Evolutionary conservation across 2,329 filamentous ascomycete species (phyloP), one percentile per base, ranked within the genome.

Genomic region (Ceratocystis papillata): DNA sequence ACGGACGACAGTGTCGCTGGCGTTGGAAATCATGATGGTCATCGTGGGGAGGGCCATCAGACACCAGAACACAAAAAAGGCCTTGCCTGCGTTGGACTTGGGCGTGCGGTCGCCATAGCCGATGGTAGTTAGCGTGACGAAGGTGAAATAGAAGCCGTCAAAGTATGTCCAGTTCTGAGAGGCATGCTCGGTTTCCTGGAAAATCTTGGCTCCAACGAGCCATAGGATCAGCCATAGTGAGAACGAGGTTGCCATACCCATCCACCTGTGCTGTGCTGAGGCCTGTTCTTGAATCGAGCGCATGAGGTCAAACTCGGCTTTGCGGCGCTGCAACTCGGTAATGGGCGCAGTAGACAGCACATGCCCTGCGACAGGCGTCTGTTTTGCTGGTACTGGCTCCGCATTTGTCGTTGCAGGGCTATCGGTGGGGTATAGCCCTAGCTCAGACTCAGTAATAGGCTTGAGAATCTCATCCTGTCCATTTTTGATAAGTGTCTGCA

Each of bases 1-100:
- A 70, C 83, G 84, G 59, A 96, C 86, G 22, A 96, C 82, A 0
- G 92, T 96, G 71, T 95, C 88, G 28, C 88, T 89, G 67, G 94
- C 88, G 70, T 92, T 88, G 10, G 85, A 87, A 69, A 95, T 88
- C 12, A 96, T 81, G 20, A 96, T 86, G 0, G 92, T 96, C 82
- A 92, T 92, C 1, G 89, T 92, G 0, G 92, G 92, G 2, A 96
- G 80, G 0, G 91, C 90, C 30, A 96, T 81, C 1, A 96, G 75
- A 15, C 87, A 89, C 92, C 92, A 96, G 66, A 96, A 86, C n/a
- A 96, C 89, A 71, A 96, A 96, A 73, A 96, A 96, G 0, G 89
- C 84, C 65, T 89, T 86, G 1, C 89, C 90, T 0, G 86, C 81
- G 69, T 91, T 92, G 1, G 87, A 89, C n/a, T 85, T 78, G 0